A percentile compares a stretch with the other conserved stretches of the same genome.
Evolutionary conservation across 1,284 basidiomycete genomes (phyloP).

Genomic region (Leccinum ponderosum): DNA sequence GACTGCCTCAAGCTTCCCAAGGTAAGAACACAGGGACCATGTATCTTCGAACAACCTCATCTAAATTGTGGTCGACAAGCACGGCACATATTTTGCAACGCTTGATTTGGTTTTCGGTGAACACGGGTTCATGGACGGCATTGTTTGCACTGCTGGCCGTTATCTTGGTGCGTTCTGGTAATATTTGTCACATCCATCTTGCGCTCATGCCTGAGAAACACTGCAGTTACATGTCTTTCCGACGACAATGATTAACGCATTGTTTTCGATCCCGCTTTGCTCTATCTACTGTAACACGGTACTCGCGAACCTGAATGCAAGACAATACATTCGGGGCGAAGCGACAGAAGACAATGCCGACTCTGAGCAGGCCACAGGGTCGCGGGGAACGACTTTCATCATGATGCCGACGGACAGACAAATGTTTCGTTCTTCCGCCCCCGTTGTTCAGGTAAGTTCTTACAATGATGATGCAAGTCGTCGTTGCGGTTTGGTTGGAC

Average conservation of each 20-base stretch:
- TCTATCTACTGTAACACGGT: constrained; percentile 16
- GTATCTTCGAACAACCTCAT: neutral
- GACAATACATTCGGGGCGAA: constrained; percentile 6
- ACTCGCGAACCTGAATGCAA: constrained; percentile 4
- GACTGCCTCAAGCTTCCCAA: neutral
- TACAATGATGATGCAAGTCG: neutral
- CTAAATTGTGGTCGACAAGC: neutral
- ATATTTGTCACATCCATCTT: too few species aligned
- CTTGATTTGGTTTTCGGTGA: constrained; percentile 11
- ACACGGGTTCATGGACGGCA: constrained; percentile 14
- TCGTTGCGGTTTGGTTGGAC: neutral
- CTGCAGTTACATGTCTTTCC: constrained; percentile 2
- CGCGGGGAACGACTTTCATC: neutral
- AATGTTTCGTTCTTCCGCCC: neutral
- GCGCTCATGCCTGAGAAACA: neutral
- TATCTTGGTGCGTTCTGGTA: constrained; percentile 11
- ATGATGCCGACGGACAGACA: neutral
- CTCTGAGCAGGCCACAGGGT: neutral
- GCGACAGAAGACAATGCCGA: neutral
- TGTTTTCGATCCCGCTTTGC: constrained; percentile 7
- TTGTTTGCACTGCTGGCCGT: constrained; percentile 4
- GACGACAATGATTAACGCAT: neutral
- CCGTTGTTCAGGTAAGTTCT: neutral
- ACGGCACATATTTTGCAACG: constrained; percentile 7
- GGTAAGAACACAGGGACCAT: neutral